A percentile compares a stretch with the other conserved stretches of the same genome.
These are phyloP conservation scores for Pichia thaimueangensis DNA, from an alignment of 805 yeast species.

Conservation along the genomic window DNA sequence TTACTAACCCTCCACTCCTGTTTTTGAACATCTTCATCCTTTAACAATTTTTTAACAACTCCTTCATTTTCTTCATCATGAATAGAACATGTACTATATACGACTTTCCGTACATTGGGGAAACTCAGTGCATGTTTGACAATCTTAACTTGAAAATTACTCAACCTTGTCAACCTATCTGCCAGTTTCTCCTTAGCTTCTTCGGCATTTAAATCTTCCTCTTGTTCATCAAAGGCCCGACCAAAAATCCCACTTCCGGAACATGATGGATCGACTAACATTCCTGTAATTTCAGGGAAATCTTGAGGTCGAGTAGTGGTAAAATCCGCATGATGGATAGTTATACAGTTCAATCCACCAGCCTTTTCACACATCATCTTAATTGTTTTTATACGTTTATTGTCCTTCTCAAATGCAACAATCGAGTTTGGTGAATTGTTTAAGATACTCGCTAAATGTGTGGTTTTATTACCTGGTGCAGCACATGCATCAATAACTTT, in stretches of 20 bases:
- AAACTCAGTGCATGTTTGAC: conserved; percentile 83
- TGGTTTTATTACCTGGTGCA: conserved; percentile 98
- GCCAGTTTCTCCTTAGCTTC: conserved; percentile 33
- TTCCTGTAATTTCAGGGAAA: conserved; percentile 62
- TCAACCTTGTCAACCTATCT: conserved; percentile 63
- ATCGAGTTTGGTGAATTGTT: conserved; percentile 39
- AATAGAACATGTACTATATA: conserved; percentile 92
- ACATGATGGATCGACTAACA: conserved; percentile 94
- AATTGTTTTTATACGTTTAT: conserved; percentile 60
- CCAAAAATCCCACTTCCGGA: conserved; percentile 98
- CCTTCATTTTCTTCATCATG: conserved; percentile 92
- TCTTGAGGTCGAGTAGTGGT: conserved; percentile 53
- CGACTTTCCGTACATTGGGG: conserved; percentile 70
- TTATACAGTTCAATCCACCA: conserved; percentile 45
- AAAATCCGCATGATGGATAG: conserved; percentile 50
- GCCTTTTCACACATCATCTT: conserved; percentile 77
- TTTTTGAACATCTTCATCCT: conserved; percentile 54
- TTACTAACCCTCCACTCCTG: conserved; percentile 71
- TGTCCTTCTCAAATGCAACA: conserved; percentile 84
- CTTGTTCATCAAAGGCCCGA: conserved; percentile 54
- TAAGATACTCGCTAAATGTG: conserved; percentile 75
- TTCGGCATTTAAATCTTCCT: conserved; percentile 36
- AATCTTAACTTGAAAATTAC: conserved; percentile 82
- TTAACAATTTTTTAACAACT: conserved; percentile 74
- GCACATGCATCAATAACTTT: conserved; percentile 88